Evolutionary conservation across 345 rosid genomes (phyloP), one percentile per base, ranked within the genome.

Genomic region (Brassica rapa): DNA sequence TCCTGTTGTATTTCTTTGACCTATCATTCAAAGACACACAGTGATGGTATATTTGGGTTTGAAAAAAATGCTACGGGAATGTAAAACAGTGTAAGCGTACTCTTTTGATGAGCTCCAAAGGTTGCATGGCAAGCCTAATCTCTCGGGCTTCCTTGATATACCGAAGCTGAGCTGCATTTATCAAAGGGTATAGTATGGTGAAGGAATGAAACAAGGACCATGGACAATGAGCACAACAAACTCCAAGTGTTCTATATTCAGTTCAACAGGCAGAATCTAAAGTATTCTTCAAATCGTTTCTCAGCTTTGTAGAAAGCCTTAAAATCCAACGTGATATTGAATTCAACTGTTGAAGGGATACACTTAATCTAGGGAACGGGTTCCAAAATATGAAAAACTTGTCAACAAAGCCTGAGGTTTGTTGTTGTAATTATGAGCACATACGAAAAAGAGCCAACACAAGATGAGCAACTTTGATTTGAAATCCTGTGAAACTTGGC

Each of bases 1-100:
- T 91, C 99, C 75, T 86, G 93, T 81, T 91, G 84, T 73, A 95
- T 95, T 86, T 88, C 99, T 81, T 85, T 83, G 4, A 95, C 97
- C 99, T 95, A 77, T 46, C 73, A 82, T 41, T 60, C 16, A 57
- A 53, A 56, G 21, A 4, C 76, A 19, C 46, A 68, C 2, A 53
- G 57, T n/a, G 61, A 21, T 10, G 60, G 14, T 33, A 19, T 29
- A 30, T 15, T 0, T 49, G 8, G 39, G 8, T 46, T 4, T 33
- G 41, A 59, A 25, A 60, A 10, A 39, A 49, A 49, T 53, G 59
- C 24, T 16, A 30, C 49, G 51, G 11, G 1, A 33, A 33, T 35
- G 60, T 37, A 25, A 4, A 25, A 15, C 32, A 62, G 1, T 5
- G 57, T 8, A 29, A 49, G 25, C 84, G 12, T 39, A 95, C 98